Base-by-base conservation (phyloP, 2,329 filamentous ascomycete genomes). In the Hansfordia pulvinata region DNA sequence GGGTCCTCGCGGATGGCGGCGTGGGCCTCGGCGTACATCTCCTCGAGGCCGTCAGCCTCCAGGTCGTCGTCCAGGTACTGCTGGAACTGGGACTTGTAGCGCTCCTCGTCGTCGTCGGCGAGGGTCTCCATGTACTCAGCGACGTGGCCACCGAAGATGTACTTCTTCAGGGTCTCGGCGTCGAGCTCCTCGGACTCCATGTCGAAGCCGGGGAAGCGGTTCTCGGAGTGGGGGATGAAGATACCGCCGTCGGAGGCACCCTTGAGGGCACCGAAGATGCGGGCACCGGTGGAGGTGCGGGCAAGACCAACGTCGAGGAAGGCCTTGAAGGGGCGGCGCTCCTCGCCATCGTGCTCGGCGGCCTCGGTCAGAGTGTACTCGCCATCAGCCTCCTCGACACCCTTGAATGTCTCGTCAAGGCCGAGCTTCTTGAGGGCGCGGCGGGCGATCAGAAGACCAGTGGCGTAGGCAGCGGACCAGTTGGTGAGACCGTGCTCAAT, bases 71-170 rank as follows among this genome's bases (percentile, higher is more conserved):
- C 88, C 46, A 93, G 80, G 75, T 98, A 98, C 65, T 90, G 79
- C 60, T 76, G 69, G 80, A 98, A 98, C 72, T 98, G 90, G 49
- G 74, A 76, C 74, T 88, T 88, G 83, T 84, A 98, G 58, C 90
- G 86, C 76, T 98, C 90, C 81, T 98, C 90, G 56, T 98, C 90
- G 57, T 98, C 90, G 52, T 98, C 90, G 64, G 90, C 90, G 41
- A 98, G 82, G 33, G 80, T 90, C 79, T 98, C 90, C 90, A 98
- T 98, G 78, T 98, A 98, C 76, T 98, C 90, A 46, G 88, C 86
- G 41, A 98, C 83, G 76, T 98, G 90, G 37, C 90, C 88, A 54
- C 73, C 90, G 62, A 83, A 88, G 73, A 98, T 98, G 80, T 98
- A 98, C 72, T 86, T 93, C 74, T 88, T 85, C 56, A 98, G 83